Evolutionary conservation across 371 early-diverging fungal species (phyloP).

Genomic region (Mucor circinelloides): DNA sequence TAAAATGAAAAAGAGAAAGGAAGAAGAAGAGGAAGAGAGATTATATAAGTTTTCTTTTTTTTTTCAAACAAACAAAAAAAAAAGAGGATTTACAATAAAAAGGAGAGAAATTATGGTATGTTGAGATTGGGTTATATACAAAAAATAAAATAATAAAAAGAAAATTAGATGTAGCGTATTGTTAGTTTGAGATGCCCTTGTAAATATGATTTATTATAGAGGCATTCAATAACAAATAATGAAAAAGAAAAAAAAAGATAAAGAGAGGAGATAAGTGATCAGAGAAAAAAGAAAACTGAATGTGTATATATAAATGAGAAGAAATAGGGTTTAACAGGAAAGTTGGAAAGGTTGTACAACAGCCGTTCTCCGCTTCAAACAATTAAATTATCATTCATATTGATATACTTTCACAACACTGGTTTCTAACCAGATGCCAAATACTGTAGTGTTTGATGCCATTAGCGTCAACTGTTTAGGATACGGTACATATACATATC

Average conservation of each 20-base stretch:
- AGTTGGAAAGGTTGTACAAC: neutral
- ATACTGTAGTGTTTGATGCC: too few relatives aligned
- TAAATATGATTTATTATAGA: neutral
- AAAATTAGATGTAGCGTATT: neutral
- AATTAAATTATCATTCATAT: neutral
- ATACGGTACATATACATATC: neutral
- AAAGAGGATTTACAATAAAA: constrained; percentile 12
- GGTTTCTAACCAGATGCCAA: too few relatives aligned
- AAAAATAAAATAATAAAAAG: neutral
- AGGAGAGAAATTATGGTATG: neutral
- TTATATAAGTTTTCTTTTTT: neutral
- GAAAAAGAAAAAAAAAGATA: neutral
- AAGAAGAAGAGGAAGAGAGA: neutral
- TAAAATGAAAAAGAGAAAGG: neutral
- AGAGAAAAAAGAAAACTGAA: neutral
- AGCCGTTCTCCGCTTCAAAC: neutral
- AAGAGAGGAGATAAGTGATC: neutral
- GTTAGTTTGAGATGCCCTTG: neutral
- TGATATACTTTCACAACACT: neutral
- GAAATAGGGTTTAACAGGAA: neutral
- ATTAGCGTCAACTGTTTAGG: neutral
- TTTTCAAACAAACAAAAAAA: neutral
- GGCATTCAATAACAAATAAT: neutral
- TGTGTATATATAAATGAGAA: neutral
- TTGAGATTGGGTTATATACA: neutral